A percentile compares a stretch with the other conserved stretches of the same genome.
Evolutionary conservation across 768 basidiomycete genomes (phyloP).

Genomic region (Austroboletus festivus): DNA sequence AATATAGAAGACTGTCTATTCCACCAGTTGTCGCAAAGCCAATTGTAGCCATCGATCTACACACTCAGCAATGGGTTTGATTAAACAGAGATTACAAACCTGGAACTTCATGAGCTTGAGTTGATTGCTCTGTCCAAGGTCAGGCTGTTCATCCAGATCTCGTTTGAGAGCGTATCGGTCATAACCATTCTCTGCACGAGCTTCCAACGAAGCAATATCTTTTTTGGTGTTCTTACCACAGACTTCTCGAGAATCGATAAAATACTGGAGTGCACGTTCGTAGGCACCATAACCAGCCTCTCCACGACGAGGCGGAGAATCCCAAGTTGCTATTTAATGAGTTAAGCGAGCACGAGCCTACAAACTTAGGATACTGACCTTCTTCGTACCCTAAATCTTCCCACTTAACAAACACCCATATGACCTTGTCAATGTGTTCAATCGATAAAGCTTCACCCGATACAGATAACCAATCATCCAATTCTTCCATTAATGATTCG

Average conservation of each 20-base stretch:
- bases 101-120: conserved; percentile 87
- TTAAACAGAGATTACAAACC: conserved; percentile 38
- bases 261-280: conserved; percentile 61
- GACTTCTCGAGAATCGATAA: conserved; percentile 59
- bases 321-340: conserved; percentile 76
- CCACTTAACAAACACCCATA: conserved; percentile 93
- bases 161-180: conserved; percentile 43
- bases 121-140: conserved; percentile 61
- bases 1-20: conserved; percentile 80
- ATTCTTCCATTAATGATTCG: conserved; percentile 48
- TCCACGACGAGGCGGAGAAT: conserved; percentile 69
- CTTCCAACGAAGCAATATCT: conserved; percentile 44
- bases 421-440: conserved; percentile 57
- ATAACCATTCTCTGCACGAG: conserved; percentile 56
- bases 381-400: conserved; percentile 89
- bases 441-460: conserved; percentile 42
- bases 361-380: conserved; percentile 44
- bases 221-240: conserved; percentile 47
- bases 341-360: not conserved
- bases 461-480: conserved; percentile 49
- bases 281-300: conserved; percentile 64
- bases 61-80: conserved; percentile 1
- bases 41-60: conserved; percentile 78
- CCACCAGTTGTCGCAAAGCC: conserved; percentile 89
- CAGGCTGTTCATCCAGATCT: conserved; percentile 48